Evolutionary conservation across 1,284 basidiomycete genomes (phyloP), one percentile per base, ranked within the genome.

Genomic region (Ustilago cynodontis): DNA sequence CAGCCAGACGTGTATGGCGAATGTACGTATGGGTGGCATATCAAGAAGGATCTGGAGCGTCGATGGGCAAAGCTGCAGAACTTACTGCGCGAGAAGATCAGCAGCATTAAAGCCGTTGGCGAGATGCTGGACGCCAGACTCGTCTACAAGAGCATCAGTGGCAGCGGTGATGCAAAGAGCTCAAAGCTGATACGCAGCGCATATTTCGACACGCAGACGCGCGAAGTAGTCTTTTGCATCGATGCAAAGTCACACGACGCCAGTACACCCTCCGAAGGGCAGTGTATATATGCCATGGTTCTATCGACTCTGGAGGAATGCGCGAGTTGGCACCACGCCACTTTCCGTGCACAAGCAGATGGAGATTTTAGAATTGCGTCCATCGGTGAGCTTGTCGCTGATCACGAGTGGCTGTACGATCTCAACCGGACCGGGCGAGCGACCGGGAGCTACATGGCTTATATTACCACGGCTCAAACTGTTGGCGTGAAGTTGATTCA

Each of bases 71-170:
- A 22, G 22, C 28, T 66, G 29, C 64, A 65, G 22, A 43, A 13
- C 6, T 14, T 62, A 3, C 28, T 76, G 8, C 33, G 39, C 8
- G 61, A 54, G 14, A 51, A 53, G 20, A 55, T 68, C 13, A 1
- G 31, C 31, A 33, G 16, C 20, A 49, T 76, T 54, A 47, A 56
- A 22, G n/a, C 47, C 24, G 41, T 52, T 1, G 68, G 53, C 33
- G 67, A 71, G 41, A 47, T 64, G 24, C 51, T 78, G 35, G 56
- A 56, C 11, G 28, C 59, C 2, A 49, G 47, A 26, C 47, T 74
- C 11, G 31, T 70, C 39, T 68, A 74, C 55, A 64, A 58, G 58
- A 29, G 31, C 16, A 52, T 78, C 18, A 22, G 13, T 10, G 24
- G n/a, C 7, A 52, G 50, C 7, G 56, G 50, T 28, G 18, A 10